phyloP scores from a whole-genome alignment of 2,329 filamentous ascomycete species.

The Ascochyta rabiei region DNA sequence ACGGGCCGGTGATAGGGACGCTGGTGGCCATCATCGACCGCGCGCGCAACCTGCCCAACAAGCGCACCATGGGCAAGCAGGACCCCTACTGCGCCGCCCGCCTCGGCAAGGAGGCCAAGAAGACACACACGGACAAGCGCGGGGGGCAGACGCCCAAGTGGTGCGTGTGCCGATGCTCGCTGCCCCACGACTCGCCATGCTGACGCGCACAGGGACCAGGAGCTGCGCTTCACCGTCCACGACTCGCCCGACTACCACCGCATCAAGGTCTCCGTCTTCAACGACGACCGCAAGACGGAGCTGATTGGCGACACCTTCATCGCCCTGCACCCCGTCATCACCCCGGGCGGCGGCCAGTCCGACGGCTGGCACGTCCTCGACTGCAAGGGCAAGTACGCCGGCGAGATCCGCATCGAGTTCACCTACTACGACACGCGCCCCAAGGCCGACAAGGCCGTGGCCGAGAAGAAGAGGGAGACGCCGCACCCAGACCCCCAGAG shows the following conservation, averaged over 20 bases:
- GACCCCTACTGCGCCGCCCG: conserved; percentile 95
- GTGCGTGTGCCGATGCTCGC: conserved; percentile 55
- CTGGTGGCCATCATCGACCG: conserved; percentile 90
- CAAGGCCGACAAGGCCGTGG: conserved; percentile 72
- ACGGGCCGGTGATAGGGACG: conserved; percentile 92
- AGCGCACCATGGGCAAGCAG: conserved; percentile 97
- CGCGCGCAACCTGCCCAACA: conserved; percentile 95
- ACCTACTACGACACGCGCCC: conserved; percentile 93
- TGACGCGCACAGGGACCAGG: conserved; percentile 78
- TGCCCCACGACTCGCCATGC: neutral
- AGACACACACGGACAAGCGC: conserved; percentile 90
- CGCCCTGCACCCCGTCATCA: conserved; percentile 78
- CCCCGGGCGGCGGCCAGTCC: conserved; percentile 87
- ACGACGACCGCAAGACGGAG: conserved; percentile 97
- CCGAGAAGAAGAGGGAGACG: conserved; percentile 59
- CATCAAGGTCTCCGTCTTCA: conserved; percentile 94
- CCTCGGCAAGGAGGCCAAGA: conserved; percentile 95
- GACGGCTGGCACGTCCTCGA: conserved; percentile 90
- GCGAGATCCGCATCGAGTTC: conserved; percentile 91
- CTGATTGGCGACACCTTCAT: conserved; percentile 95
- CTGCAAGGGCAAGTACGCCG: conserved; percentile 93
- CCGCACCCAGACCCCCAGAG: conserved; percentile 45
- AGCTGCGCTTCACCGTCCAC: conserved; percentile 93
- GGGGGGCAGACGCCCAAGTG: conserved; percentile 96
- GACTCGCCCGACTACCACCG: conserved; percentile 96